Percentiles rank a stretch among this genome's conserved stretches.
Conservation (phyloP, 225 moss, liverwort and hornwort genomes). For the Physcomitrellopsis africana region DNA sequence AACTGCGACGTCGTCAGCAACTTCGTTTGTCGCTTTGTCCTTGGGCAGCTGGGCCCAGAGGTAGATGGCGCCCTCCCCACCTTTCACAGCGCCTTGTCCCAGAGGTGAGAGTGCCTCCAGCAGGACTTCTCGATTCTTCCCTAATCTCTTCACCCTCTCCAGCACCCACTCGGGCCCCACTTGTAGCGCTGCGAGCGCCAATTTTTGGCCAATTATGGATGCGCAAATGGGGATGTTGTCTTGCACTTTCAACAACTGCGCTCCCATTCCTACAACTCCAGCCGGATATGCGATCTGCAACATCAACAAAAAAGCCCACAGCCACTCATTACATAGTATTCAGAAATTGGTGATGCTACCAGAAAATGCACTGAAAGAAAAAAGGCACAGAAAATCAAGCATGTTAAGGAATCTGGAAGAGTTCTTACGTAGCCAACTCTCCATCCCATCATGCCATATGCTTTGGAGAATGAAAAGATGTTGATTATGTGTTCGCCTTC, state of each 20-base stretch:
- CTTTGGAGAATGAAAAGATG: constrained; percentile 98
- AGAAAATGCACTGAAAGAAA: not conserved
- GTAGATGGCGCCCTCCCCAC: constrained; percentile 97
- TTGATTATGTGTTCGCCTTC: constrained; percentile 94
- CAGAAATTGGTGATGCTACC: not conserved
- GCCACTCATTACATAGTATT: not conserved
- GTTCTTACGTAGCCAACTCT: constrained; percentile 96
- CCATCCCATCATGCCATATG: constrained; percentile 99
- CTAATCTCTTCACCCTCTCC: constrained; percentile 64
- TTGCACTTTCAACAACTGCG: constrained; percentile 93
- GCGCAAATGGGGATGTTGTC: constrained; percentile 99
- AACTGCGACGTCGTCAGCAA: constrained; percentile 70
- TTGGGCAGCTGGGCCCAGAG: constrained; percentile 87
- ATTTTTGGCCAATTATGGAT: constrained; percentile 83
- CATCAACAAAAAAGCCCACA: constrained; percentile 1
- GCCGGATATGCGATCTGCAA: constrained; percentile 95
- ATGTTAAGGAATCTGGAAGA: not conserved
- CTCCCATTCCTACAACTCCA: constrained; percentile 69
- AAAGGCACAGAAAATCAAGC: not conserved
- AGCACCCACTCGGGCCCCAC: constrained; percentile 83
- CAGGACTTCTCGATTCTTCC: constrained; percentile 58
- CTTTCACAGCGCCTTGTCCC: constrained; percentile 78
- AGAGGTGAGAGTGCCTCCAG: constrained; percentile 72
- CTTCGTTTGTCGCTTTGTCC: not conserved
- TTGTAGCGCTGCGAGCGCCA: constrained; percentile 77